A percentile compares a stretch with the other conserved stretches of the same genome.
Evolutionary conservation across 2,329 filamentous ascomycete genomes (phyloP).

Genomic region (Zelopaecilomyces penicillatus): DNA sequence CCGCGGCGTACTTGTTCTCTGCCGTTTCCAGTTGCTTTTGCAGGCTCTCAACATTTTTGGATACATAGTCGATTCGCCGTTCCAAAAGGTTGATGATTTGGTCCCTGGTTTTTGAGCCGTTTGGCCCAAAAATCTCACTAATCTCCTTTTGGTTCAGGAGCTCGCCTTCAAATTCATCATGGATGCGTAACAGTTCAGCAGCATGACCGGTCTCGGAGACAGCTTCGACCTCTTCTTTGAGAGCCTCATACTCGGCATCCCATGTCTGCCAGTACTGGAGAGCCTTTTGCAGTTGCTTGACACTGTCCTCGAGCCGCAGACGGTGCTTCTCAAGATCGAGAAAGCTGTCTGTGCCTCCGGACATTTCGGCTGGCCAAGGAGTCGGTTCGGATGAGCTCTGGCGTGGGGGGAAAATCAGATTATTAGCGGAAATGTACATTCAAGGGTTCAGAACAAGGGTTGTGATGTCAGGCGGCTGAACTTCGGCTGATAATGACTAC

Average conservation of each 20-base stretch:
- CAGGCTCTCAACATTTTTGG: constrained; percentile 67
- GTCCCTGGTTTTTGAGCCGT: constrained; percentile 18
- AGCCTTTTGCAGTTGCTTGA: constrained; percentile 60
- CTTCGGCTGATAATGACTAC: constrained; percentile 14
- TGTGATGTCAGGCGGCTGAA: constrained; percentile 13
- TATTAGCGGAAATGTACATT: neutral
- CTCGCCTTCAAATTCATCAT: constrained; percentile 51
- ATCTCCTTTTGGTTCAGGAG: constrained; percentile 52
- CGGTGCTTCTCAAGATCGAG: constrained; percentile 68
- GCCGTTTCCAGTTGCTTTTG: constrained; percentile 62
- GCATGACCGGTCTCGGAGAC: constrained; percentile 35
- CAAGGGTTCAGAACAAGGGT: neutral
- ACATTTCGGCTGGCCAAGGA: constrained; percentile 25
- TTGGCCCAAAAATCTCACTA: constrained; percentile 34
- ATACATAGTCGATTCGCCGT: constrained; percentile 81
- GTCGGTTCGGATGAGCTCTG: neutral
- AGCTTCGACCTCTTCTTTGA: constrained; percentile 70
- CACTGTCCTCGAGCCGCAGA: constrained; percentile 64
- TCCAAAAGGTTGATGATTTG: constrained; percentile 53
- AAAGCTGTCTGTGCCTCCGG: constrained; percentile 41
- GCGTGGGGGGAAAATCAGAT: constrained; percentile 8
- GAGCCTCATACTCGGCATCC: constrained; percentile 83
- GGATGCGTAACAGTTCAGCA: constrained; percentile 49
- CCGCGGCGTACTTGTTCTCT: constrained; percentile 61
- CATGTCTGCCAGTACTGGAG: constrained; percentile 84